phyloP scores from a whole-genome alignment of 1,284 basidiomycete genomes.

The Microbotryum intermedium region DNA sequence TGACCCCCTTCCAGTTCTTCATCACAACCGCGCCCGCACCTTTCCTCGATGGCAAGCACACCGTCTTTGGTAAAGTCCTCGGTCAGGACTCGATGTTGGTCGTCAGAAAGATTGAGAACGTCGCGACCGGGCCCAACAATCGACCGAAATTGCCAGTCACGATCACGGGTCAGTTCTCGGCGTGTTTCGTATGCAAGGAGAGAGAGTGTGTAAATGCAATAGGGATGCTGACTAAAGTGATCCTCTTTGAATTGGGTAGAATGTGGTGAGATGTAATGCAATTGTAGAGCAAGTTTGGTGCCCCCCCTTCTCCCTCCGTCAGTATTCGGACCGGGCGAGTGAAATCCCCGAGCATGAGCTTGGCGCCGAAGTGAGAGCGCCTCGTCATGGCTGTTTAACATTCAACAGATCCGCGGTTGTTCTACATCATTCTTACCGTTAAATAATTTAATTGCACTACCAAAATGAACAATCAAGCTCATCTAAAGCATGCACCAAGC shows the following conservation, averaged over 20 bases:
- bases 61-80: conserved; percentile 82
- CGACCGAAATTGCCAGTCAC: conserved; percentile 74
- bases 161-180: conserved; percentile 56
- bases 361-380: too few relatives aligned
- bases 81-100: conserved; percentile 42
- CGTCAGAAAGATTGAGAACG: conserved; percentile 87
- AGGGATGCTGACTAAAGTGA: too few relatives aligned
- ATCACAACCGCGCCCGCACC: conserved; percentile 88
- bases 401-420: too few relatives aligned
- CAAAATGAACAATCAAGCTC: too few relatives aligned
- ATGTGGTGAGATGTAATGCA: conserved; percentile 46
- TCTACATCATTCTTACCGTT: too few relatives aligned
- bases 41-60: conserved; percentile 89
- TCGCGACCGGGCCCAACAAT: conserved; percentile 70
- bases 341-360: too few relatives aligned
- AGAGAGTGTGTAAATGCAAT: not conserved
- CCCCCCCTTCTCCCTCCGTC: too few relatives aligned
- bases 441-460: too few relatives aligned
- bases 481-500: too few relatives aligned
- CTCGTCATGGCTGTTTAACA: too few relatives aligned
- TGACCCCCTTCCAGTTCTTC: conserved; percentile 62
- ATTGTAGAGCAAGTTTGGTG: not conserved
- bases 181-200: not conserved
- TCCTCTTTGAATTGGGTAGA: conserved; percentile 37
- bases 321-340: too few relatives aligned